Evolutionary conservation across 768 basidiomycete genomes (phyloP).

Genomic region (Suillus subaureus): DNA sequence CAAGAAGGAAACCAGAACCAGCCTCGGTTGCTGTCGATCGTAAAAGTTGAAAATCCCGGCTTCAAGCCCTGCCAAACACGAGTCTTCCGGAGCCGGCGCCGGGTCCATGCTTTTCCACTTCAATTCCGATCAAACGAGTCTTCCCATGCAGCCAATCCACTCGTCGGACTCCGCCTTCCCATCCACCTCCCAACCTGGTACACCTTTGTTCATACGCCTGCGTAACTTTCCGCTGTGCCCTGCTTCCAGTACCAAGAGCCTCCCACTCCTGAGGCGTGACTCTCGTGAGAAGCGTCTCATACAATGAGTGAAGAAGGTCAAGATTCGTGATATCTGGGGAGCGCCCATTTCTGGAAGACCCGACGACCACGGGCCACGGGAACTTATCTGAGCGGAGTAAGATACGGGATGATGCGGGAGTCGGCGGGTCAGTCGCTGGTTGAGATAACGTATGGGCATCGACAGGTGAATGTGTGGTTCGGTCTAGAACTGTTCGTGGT

Average conservation of each 20-base stretch:
- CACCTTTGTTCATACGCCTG: conserved; percentile 67
- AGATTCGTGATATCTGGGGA: conserved; percentile 54
- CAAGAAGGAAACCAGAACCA: neutral
- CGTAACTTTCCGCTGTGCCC: conserved; percentile 58
- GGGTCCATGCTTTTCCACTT: conserved; percentile 49
- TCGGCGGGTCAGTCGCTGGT: conserved; percentile 67
- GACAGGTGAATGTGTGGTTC: conserved; percentile 53
- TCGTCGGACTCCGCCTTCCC: conserved; percentile 69
- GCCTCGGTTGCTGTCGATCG: neutral
- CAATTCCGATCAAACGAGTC: conserved; percentile 60
- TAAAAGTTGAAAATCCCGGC: neutral
- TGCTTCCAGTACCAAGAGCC: conserved; percentile 54
- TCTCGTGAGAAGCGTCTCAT: conserved; percentile 55
- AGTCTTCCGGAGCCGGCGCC: conserved; percentile 47
- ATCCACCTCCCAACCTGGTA: conserved; percentile 61
- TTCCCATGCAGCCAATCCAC: conserved; percentile 69
- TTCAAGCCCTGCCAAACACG: conserved; percentile 47
- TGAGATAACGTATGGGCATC: conserved; percentile 58
- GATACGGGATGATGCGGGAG: conserved; percentile 44
- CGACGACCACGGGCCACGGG: conserved; percentile 62
- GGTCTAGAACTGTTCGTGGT: conserved; percentile 57
- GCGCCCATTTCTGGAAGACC: conserved; percentile 21
- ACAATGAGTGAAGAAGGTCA: conserved; percentile 62
- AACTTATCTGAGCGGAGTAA: conserved; percentile 58
- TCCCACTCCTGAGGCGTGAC: conserved; percentile 70